Evolutionary conservation across 495 filamentous ascomycete species (phyloP), one percentile per base, ranked within the genome.

Genomic region (Rhypophila decipiens): DNA sequence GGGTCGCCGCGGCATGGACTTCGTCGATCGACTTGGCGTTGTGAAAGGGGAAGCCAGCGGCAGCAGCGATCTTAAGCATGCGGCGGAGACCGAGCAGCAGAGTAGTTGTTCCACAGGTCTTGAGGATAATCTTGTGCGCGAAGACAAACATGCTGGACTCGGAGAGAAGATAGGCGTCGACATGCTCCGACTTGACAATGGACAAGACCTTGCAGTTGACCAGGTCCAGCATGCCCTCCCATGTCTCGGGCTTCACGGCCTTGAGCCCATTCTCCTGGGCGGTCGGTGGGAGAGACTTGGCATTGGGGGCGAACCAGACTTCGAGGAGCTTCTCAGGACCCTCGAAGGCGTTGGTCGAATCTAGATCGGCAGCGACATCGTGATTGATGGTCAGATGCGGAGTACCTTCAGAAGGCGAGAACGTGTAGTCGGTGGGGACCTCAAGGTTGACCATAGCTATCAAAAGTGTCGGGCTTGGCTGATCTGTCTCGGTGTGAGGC

Each of bases 81-180:
- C 86, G 85, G 24, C 85, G 87, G 42, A 99, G 74, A 12, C 94
- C 94, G 17, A 83, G 83, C 12, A 99, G 77, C 51, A 99, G 71
- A 0, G 94, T 99, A 3, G 94, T 99, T 5, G 94, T 99, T 43
- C 94, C 94, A 60, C 94, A 99, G 10, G 94, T 99, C 81, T 99
- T 99, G 38, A 99, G 75, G 54, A 99, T 95, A 40, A 99, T 73
- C 73, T 99, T 99, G 79, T 99, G 93, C 19, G 90, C 90, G 66
- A 95, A 99, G 55, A 99, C 90, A 65, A 99, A 99, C 91, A 99
- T 87, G 82, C 93, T 97, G 17, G 94, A 97, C 69, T 99, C 94
- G 42, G 93, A 97, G 43, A 99, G 79, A 24, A 99, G 80, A 58
- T 99, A 99, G 53, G 94, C 94, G 65, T 99, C 94, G 47, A 96